Evolutionary conservation across 257 asterid genomes (phyloP).

Genomic region (Solanum ossicruentum): DNA sequence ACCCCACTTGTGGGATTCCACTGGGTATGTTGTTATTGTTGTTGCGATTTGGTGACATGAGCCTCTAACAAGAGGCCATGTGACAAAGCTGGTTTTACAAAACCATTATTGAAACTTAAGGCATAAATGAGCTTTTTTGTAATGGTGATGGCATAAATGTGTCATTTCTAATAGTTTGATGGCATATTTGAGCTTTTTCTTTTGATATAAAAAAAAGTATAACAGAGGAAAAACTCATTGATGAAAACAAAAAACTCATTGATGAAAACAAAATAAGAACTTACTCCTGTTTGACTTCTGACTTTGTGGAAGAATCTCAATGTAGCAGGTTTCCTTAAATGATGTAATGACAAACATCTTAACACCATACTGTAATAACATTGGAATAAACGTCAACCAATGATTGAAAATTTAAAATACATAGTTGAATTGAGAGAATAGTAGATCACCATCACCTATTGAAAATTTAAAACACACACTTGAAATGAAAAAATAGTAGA

Average conservation of each 20-base stretch:
- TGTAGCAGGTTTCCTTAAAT: conserved; percentile 87
- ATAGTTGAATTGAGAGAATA: neutral
- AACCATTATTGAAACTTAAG: neutral
- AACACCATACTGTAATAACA: conserved; percentile 53
- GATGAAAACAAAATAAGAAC: conserved; percentile 3
- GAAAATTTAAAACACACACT: neutral
- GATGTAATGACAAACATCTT: conserved; percentile 79
- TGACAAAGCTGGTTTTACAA: neutral
- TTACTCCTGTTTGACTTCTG: conserved; percentile 69
- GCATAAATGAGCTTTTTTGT: neutral
- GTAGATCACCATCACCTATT: neutral
- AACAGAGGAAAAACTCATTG: neutral
- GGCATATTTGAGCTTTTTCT: neutral
- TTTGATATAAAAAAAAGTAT: neutral
- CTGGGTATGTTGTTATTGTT: no score
- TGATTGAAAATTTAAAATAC: neutral
- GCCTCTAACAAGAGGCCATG: neutral
- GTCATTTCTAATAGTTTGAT: neutral
- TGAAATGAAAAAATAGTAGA: neutral
- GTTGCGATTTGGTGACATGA: neutral
- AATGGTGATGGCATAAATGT: neutral
- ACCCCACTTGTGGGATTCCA: no score
- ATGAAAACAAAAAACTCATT: neutral
- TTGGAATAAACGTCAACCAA: neutral
- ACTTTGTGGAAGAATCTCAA: conserved; percentile 72